These are phyloP conservation scores for Penicillium alfredii DNA, from an alignment of 495 filamentous ascomycete species.

Conservation along the genomic window DNA sequence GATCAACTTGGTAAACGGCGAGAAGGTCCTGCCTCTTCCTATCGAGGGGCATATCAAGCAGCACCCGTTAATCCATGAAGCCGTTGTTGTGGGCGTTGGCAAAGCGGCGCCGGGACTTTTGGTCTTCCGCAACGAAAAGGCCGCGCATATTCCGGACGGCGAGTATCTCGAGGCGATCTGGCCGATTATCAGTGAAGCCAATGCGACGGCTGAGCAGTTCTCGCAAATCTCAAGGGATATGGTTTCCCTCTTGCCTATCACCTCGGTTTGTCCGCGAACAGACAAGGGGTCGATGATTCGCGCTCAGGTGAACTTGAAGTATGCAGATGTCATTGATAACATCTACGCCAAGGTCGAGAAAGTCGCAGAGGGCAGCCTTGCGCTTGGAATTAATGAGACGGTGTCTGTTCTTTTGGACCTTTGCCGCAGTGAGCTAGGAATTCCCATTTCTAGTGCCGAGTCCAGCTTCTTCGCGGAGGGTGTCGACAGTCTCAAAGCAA, in stretches of 20 bases:
- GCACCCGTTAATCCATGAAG: conserved; percentile 47
- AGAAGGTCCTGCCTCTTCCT: conserved; percentile 61
- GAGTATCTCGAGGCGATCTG: conserved; percentile 43
- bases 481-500: conserved; percentile 50
- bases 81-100: conserved; percentile 52
- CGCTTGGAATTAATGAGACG: conserved; percentile 16
- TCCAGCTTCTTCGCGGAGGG: conserved; percentile 50
- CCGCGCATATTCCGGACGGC: conserved; percentile 24
- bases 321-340: conserved; percentile 42
- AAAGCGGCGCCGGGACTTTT: conserved; percentile 47
- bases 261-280: conserved; percentile 42
- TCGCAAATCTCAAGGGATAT: conserved; percentile 53
- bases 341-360: conserved; percentile 35
- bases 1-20: conserved; percentile 59
- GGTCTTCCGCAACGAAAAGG: conserved; percentile 34
- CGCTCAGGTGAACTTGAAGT: conserved; percentile 46
- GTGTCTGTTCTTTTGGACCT: conserved; percentile 20
- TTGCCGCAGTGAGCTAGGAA: conserved; percentile 22
- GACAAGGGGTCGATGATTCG: conserved; percentile 55
- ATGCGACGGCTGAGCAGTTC: conserved; percentile 46
- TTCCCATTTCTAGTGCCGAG: conserved; percentile 20
- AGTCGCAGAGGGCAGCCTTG: conserved; percentile 14
- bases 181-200: conserved; percentile 44
- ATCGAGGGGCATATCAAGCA: conserved; percentile 55
- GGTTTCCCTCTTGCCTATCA: conserved; percentile 37